These are phyloP conservation scores for Trypethelium eluteriae DNA, from an alignment of 495 filamentous ascomycete species.

Conservation along the genomic window DNA sequence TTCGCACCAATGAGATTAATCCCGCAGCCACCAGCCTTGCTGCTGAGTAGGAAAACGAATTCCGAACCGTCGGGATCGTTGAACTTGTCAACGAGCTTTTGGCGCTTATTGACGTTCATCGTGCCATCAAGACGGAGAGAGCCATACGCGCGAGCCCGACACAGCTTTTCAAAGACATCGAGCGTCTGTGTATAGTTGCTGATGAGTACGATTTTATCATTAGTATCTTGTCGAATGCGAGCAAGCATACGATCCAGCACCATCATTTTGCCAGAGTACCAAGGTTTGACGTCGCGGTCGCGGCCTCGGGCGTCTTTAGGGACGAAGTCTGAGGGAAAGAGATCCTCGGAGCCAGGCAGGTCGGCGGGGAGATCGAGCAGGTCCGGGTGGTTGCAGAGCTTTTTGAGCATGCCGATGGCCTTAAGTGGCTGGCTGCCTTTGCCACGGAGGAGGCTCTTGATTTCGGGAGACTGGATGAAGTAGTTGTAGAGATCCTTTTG, in stretches of 20 bases:
- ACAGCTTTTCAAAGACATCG: constrained; percentile 89
- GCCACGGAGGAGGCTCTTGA: constrained; percentile 81
- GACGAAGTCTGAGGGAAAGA: constrained; percentile 81
- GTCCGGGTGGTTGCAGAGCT: constrained; percentile 97
- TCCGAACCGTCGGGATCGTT: constrained; percentile 88
- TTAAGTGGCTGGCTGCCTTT: constrained; percentile 96
- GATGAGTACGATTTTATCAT: constrained; percentile 99
- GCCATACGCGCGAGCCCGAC: constrained; percentile 76
- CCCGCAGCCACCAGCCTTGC: constrained; percentile 93
- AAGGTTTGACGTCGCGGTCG: constrained; percentile 85
- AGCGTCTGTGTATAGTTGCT: constrained; percentile 97
- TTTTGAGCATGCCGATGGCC: constrained; percentile 93
- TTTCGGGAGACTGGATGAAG: constrained; percentile 92
- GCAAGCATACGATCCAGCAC: constrained; percentile 98
- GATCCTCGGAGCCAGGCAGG: constrained; percentile 75
- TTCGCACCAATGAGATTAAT: constrained; percentile 97
- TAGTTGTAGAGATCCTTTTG: constrained; percentile 90
- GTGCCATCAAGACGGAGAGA: constrained; percentile 85
- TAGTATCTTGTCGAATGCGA: constrained; percentile 89
- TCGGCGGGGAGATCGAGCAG: constrained; percentile 77
- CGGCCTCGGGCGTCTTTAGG: constrained; percentile 79
- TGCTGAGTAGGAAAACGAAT: constrained; percentile 92
- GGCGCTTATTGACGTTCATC: constrained; percentile 94
- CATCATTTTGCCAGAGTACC: constrained; percentile 98
- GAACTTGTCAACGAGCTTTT: constrained; percentile 97